Conservation (phyloP, 2,329 filamentous ascomycete genomes). For the Trichoderma aggressivum region DNA sequence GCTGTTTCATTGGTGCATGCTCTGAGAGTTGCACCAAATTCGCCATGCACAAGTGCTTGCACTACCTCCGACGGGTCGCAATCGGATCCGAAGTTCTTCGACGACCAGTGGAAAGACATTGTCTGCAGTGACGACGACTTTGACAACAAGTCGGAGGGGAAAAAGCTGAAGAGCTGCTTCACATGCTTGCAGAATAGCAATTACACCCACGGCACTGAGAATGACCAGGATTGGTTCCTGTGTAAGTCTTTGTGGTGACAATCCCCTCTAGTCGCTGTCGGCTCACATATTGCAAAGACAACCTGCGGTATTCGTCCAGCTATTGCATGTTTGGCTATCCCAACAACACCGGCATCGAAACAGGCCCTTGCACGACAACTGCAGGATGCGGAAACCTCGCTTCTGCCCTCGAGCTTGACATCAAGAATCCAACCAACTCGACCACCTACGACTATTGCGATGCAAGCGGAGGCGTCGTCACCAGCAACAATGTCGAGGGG, state of each 20-base stretch:
- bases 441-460: constrained; percentile 48
- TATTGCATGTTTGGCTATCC: constrained; percentile 53
- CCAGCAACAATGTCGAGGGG: constrained; percentile 31
- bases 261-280: neutral
- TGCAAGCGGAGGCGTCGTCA: constrained; percentile 37
- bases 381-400: constrained; percentile 48
- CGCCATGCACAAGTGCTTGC: constrained; percentile 52
- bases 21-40: constrained; percentile 52
- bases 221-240: constrained; percentile 54
- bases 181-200: constrained; percentile 52
- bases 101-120: constrained; percentile 44
- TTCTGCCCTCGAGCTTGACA: constrained; percentile 38
- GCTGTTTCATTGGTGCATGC: constrained; percentile 32
- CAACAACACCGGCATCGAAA: constrained; percentile 43
- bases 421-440: constrained; percentile 33
- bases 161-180: constrained; percentile 49
- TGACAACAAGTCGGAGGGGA: constrained; percentile 35
- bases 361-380: constrained; percentile 49
- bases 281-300: constrained; percentile 38
- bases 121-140: constrained; percentile 47
- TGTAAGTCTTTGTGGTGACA: constrained; percentile 41
- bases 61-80: constrained; percentile 41
- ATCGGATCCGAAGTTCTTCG: constrained; percentile 47
- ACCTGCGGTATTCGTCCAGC: constrained; percentile 50
- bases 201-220: constrained; percentile 46